Percentiles rank a stretch among this genome's conserved stretches.
Evolutionary conservation across 441 rosid species (phyloP).

Genomic region (Rhodomyrtus psidioides): DNA sequence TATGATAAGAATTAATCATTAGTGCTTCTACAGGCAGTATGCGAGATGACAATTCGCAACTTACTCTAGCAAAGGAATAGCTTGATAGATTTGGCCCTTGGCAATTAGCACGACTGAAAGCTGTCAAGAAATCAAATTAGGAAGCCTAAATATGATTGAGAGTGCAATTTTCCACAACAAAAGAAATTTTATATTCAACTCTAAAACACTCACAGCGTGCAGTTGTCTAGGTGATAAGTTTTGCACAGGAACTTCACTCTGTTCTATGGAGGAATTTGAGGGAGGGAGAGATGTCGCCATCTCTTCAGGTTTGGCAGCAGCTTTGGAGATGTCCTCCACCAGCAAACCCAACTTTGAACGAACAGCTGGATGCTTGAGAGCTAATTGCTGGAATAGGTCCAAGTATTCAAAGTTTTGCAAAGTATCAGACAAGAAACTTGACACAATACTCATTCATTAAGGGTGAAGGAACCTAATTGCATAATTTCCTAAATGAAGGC

Average conservation of each 20-base stretch:
- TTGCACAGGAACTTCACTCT: slow-evolving; percentile 21
- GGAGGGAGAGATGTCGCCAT: slow-evolving; percentile 16
- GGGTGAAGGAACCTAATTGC: background rate
- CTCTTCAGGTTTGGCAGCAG: slow-evolving; percentile 19
- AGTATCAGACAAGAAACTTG: background rate
- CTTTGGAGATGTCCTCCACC: slow-evolving; percentile 12
- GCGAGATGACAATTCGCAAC: background rate
- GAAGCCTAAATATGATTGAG: slow-evolving; percentile 3
- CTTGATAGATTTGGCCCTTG: slow-evolving; percentile 36
- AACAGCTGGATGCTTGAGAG: slow-evolving; percentile 55
- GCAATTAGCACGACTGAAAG: slow-evolving; percentile 56
- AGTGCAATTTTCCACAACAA: background rate
- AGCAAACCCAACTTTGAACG: slow-evolving; percentile 59
- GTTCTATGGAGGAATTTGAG: slow-evolving; percentile 23
- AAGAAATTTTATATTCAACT: background rate
- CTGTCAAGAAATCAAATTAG: slow-evolving; percentile 38
- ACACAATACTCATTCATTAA: background rate
- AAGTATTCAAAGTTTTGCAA: slow-evolving; percentile 11
- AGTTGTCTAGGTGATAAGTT: slow-evolving; percentile 54
- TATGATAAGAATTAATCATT: slow-evolving; percentile 15
- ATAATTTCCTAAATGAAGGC: background rate
- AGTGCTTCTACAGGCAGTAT: background rate
- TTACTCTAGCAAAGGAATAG: slow-evolving; percentile 56
- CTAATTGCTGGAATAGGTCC: slow-evolving; percentile 43
- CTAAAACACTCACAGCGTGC: slow-evolving; percentile 44